phyloP scores from a whole-genome alignment of 495 filamentous ascomycete genomes.

The Monascus purpureus region DNA sequence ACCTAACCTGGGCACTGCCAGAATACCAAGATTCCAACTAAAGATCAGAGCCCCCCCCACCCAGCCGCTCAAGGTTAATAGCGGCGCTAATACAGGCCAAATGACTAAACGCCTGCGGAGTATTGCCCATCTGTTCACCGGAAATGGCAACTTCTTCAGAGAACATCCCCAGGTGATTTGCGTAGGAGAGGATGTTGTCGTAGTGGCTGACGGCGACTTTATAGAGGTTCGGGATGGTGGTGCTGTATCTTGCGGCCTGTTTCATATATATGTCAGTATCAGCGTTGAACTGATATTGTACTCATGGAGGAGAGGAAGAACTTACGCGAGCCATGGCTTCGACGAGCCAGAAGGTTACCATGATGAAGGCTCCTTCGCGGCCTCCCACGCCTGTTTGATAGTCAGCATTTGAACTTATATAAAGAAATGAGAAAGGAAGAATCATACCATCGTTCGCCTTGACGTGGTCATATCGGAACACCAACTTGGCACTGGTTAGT shows the following conservation, averaged over 20 bases:
- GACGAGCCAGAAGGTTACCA: constrained; percentile 69
- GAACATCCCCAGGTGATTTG: constrained; percentile 63
- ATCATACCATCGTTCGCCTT: constrained; percentile 52
- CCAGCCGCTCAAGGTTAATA: constrained; percentile 46
- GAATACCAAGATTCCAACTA: no score
- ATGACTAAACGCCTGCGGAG: constrained; percentile 62
- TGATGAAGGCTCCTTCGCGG: constrained; percentile 59
- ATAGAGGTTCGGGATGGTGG: constrained; percentile 50
- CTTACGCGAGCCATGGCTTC: constrained; percentile 56
- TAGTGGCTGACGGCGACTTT: constrained; percentile 51
- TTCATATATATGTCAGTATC: neutral
- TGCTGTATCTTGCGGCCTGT: constrained; percentile 27
- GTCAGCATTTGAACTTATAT: neutral
- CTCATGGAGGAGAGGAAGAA: constrained; percentile 1
- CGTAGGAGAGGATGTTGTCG: constrained; percentile 59
- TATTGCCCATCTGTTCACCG: constrained; percentile 63
- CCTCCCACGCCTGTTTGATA: constrained; percentile 46
- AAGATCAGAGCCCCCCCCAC: no score
- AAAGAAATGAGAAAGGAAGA: neutral
- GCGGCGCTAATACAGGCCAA: constrained; percentile 57
- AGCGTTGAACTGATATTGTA: neutral
- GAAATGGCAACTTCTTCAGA: constrained; percentile 58
- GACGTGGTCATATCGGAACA: constrained; percentile 56
- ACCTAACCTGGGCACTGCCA: no score
- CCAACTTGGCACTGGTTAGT: constrained; percentile 52